Conservation (phyloP, 148 eudicot genomes). For the Amaranthus cruentus region DNA sequence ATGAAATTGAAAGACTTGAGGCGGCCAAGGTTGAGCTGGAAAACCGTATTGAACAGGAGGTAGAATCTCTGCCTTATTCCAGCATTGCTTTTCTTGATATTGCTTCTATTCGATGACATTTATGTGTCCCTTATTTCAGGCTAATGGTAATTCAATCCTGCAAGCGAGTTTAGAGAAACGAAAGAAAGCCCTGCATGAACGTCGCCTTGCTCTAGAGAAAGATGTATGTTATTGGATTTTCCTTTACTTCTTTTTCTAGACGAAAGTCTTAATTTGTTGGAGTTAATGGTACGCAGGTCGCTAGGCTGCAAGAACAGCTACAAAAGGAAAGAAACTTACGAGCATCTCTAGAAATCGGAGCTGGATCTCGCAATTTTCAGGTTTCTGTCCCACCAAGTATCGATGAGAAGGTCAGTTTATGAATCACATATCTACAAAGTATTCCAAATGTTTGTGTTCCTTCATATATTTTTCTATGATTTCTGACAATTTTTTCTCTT, state of each 20-base stretch:
- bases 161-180: conserved; percentile 53
- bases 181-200: conserved; percentile 56
- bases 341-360: conserved; percentile 55
- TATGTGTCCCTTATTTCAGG: conserved; percentile 30
- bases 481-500: conserved; percentile 18
- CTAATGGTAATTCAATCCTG: conserved; percentile 45
- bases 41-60: conserved; percentile 54
- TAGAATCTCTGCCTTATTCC: conserved; percentile 19
- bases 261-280: conserved; percentile 3
- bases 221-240: conserved; percentile 43
- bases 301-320: conserved; percentile 60
- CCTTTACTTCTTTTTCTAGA: conserved; percentile 1
- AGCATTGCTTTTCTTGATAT: neutral
- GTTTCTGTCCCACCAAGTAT: conserved; percentile 30
- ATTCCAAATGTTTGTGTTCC: neutral
- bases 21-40: conserved; percentile 45
- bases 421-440: neutral
- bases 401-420: conserved; percentile 57
- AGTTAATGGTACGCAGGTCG: conserved; percentile 47
- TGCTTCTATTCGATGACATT: neutral
- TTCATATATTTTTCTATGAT: neutral
- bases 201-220: conserved; percentile 69
- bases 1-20: conserved; percentile 61
- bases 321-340: conserved; percentile 71
- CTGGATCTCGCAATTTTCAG: conserved; percentile 37